A percentile compares a stretch with the other conserved stretches of the same genome.
Conservation (phyloP, 2,329 filamentous ascomycete species). For the Fusarium euwallaceae region DNA sequence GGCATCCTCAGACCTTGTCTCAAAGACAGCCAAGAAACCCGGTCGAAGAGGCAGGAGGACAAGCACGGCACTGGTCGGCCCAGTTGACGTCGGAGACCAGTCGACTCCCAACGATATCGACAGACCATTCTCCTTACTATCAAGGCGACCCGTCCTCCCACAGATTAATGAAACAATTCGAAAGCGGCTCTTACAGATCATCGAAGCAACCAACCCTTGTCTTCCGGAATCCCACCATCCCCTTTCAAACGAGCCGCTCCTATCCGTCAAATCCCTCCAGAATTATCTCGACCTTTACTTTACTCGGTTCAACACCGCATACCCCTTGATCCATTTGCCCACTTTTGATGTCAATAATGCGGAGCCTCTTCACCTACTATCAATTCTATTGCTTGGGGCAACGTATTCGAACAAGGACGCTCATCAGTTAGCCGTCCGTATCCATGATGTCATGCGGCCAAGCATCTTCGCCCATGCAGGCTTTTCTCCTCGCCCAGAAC, state of each 20-base stretch:
- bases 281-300: constrained; percentile 72
- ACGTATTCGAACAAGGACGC: constrained; percentile 71
- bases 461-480: constrained; percentile 70
- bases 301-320: constrained; percentile 70
- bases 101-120: constrained; percentile 36
- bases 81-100: not conserved
- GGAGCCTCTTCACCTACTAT: constrained; percentile 66
- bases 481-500: constrained; percentile 69
- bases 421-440: constrained; percentile 71
- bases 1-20: not conserved
- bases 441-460: constrained; percentile 71
- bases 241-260: constrained; percentile 62
- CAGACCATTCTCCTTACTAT: constrained; percentile 47
- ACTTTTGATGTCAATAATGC: constrained; percentile 66
- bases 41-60: not conserved
- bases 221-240: constrained; percentile 55
- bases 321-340: constrained; percentile 70
- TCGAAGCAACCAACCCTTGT: constrained; percentile 62
- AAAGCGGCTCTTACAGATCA: constrained; percentile 60
- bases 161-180: constrained; percentile 54
- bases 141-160: constrained; percentile 36
- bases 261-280: constrained; percentile 65
- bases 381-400: constrained; percentile 70
- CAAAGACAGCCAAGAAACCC: not conserved
- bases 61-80: not conserved